phyloP scores from a whole-genome alignment of 805 yeast species.

The Kregervanrija fluxuum region DNA sequence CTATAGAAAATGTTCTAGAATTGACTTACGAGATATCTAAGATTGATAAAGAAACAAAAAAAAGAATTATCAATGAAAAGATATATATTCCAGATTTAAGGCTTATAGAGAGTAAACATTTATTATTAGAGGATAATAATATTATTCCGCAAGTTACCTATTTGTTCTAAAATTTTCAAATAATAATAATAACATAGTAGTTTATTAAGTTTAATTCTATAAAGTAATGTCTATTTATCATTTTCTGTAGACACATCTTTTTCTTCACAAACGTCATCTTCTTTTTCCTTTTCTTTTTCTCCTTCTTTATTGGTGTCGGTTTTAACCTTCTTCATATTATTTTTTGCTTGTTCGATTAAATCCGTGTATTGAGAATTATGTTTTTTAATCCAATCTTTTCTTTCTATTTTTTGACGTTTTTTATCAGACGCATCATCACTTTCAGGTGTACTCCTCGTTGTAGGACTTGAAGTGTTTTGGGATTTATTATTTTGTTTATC shows the following conservation, averaged over 20 bases:
- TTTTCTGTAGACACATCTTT: not conserved
- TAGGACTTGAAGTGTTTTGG: too few relatives aligned
- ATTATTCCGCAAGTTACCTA: too few relatives aligned
- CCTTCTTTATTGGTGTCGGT: not conserved
- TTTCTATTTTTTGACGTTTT: constrained; percentile 19
- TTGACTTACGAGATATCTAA: constrained; percentile 28
- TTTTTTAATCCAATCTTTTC: constrained; percentile 17
- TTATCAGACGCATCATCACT: constrained; percentile 27
- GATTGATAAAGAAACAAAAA: not conserved
- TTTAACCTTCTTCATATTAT: not conserved
- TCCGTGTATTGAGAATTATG: constrained; percentile 19
- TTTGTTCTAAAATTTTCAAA: too few relatives aligned
- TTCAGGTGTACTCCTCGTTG: constrained; percentile 1
- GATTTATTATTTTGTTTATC: constrained; percentile 13
- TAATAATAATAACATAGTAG: too few relatives aligned
- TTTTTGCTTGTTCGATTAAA: constrained; percentile 21
- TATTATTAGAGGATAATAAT: constrained; percentile 11
- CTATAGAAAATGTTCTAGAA: constrained; percentile 35
- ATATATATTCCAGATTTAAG: constrained; percentile 36
- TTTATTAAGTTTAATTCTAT: too few relatives aligned
- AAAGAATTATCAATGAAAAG: constrained; percentile 10
- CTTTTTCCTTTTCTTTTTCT: not conserved
- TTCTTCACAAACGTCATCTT: not conserved
- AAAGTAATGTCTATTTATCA: not conserved
- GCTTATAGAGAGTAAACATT: constrained; percentile 35